phyloP scores from a whole-genome alignment of 768 basidiomycete species.

The Mycena venus region DNA sequence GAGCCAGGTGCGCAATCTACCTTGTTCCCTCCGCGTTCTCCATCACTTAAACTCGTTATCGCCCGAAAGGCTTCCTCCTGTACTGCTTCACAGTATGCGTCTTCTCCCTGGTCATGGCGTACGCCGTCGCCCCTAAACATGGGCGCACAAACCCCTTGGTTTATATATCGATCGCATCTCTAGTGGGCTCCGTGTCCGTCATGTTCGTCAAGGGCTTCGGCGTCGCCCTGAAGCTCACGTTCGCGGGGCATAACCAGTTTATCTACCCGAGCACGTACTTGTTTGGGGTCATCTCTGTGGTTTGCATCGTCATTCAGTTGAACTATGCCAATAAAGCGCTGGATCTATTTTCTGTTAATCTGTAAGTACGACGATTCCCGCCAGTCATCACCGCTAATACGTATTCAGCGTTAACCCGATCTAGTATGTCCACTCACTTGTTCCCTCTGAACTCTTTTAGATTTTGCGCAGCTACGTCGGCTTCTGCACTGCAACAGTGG shows the following conservation, averaged over 20 bases:
- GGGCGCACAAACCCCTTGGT: conserved; percentile 91
- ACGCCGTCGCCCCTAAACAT: conserved; percentile 83
- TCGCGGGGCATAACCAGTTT: conserved; percentile 95
- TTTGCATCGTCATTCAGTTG: conserved; percentile 95
- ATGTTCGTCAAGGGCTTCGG: conserved; percentile 99
- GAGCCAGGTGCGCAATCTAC: conserved; percentile 77
- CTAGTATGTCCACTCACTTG: conserved; percentile 55
- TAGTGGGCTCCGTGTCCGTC: conserved; percentile 97
- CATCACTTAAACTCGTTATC: neutral
- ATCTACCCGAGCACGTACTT: conserved; percentile 94
- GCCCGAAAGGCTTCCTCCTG: conserved; percentile 80
- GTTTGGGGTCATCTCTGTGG: conserved; percentile 83
- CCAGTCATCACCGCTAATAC: neutral
- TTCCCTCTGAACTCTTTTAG: neutral
- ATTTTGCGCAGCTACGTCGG: conserved; percentile 75
- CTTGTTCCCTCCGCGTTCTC: neutral
- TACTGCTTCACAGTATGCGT: conserved; percentile 90
- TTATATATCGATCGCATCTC: conserved; percentile 95
- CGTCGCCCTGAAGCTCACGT: conserved; percentile 93
- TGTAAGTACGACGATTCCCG: conserved; percentile 67
- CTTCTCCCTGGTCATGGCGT: conserved; percentile 91
- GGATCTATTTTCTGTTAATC: conserved; percentile 96
- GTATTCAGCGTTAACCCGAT: conserved; percentile 89
- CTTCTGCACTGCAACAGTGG: conserved; percentile 93
- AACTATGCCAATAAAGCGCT: conserved; percentile 98